Percentiles rank a stretch among this genome's conserved stretches.
Conservation (phyloP, 2,329 filamentous ascomycete genomes). For the Madurella fahalii region DNA sequence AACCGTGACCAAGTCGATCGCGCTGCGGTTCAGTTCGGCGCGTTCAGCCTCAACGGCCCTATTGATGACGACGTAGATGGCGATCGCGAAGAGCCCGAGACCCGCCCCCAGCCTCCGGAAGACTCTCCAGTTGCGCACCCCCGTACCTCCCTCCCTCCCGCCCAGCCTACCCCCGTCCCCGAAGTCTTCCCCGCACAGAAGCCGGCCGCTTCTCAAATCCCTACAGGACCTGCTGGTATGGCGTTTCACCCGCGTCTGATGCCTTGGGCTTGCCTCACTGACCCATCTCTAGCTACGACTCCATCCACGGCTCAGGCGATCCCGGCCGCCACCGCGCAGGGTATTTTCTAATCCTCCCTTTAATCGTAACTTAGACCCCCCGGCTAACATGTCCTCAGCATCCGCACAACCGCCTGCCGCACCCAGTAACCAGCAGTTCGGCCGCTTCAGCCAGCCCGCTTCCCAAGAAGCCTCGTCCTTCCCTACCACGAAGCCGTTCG, state of each 20-base stretch:
- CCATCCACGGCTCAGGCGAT: constrained; percentile 28
- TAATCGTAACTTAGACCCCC: constrained; percentile 32
- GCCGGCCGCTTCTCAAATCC: constrained; percentile 44
- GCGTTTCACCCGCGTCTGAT: constrained; percentile 12
- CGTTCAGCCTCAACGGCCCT: constrained; percentile 76
- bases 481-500: constrained; percentile 74
- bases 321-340: constrained; percentile 35
- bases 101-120: constrained; percentile 84
- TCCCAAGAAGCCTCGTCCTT: constrained; percentile 56
- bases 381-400: constrained; percentile 37
- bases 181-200: constrained; percentile 55
- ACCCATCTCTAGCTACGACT: constrained; percentile 31
- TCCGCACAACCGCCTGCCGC: constrained; percentile 50
- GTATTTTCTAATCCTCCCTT: constrained; percentile 28
- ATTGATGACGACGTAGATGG: constrained; percentile 86
- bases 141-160: constrained; percentile 80
- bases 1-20: constrained; percentile 86
- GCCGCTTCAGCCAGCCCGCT: constrained; percentile 62
- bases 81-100: constrained; percentile 92
- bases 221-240: constrained; percentile 38
- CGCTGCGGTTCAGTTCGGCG: constrained; percentile 91
- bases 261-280: constrained; percentile 13
- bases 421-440: constrained; percentile 61
- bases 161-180: constrained; percentile 50
- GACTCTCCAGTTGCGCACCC: constrained; percentile 86